A percentile compares a stretch with the other conserved stretches of the same genome.
These are phyloP conservation scores for Zostera marina DNA, from an alignment of 116 monocot genomes.

Conservation along the genomic window DNA sequence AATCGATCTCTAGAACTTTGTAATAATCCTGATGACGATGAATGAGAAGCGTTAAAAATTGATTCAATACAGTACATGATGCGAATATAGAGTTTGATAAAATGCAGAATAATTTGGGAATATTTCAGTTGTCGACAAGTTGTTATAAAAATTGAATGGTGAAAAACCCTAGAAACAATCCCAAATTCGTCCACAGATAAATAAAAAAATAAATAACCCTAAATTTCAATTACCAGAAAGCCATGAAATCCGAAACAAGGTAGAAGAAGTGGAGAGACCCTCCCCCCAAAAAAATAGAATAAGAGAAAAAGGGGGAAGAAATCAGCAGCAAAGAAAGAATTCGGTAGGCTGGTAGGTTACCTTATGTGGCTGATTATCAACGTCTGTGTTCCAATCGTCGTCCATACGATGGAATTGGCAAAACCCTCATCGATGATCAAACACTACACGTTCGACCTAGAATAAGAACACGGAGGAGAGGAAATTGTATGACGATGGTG, in stretches of 20 bases:
- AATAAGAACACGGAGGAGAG: not conserved
- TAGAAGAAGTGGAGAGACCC: too few species aligned
- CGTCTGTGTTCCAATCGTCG: not conserved
- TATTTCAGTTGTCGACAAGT: too few species aligned
- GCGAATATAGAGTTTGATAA: too few species aligned
- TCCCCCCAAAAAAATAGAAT: not conserved
- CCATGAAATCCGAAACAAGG: too few species aligned
- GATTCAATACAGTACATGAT: not conserved
- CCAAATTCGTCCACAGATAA: too few species aligned
- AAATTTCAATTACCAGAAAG: too few species aligned
- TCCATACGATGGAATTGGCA: not conserved
- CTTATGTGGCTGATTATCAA: not conserved
- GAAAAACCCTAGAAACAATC: too few species aligned
- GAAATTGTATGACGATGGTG: not conserved
- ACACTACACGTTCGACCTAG: too few species aligned
- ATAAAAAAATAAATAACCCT: too few species aligned
- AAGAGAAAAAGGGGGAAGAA: not conserved
- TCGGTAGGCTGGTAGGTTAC: not conserved
- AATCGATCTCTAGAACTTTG: conserved; percentile 59
- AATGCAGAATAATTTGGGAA: too few species aligned
- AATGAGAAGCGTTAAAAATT: not conserved
- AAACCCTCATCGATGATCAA: conserved; percentile 4
- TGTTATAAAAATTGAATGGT: too few species aligned
- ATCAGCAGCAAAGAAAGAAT: not conserved
- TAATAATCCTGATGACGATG: conserved; percentile 34